phyloP scores from a whole-genome alignment of 1,284 basidiomycete genomes.

The Cerioporus squamosus region DNA sequence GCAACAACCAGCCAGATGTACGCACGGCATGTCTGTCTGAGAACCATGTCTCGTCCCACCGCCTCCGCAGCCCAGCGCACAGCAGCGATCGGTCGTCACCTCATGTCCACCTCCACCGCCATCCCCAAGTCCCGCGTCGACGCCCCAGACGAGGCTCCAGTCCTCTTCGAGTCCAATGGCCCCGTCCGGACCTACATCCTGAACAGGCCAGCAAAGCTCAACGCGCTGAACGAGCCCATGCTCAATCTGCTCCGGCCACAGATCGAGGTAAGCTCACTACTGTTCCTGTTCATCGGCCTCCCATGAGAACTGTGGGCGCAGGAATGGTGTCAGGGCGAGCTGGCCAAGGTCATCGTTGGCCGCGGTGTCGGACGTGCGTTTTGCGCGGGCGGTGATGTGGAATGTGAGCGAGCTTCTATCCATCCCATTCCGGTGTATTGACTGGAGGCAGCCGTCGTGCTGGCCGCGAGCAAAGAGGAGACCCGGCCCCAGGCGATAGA shows the following conservation, averaged over 20 bases:
- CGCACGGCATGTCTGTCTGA: slow-evolving; percentile 31
- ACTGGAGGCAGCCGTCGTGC: slow-evolving; percentile 55
- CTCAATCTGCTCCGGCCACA: slow-evolving; percentile 73
- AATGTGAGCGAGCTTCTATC: slow-evolving; percentile 55
- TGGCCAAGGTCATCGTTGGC: slow-evolving; percentile 80
- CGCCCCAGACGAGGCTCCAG: slow-evolving; percentile 48
- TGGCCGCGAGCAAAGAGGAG: slow-evolving; percentile 48
- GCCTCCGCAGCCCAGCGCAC: slow-evolving; percentile 50
- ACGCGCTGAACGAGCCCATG: slow-evolving; percentile 89
- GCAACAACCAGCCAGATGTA: slow-evolving; percentile 18
- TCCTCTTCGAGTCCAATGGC: slow-evolving; percentile 73
- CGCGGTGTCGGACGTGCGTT: slow-evolving; percentile 84
- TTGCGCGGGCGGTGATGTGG: slow-evolving; percentile 95
- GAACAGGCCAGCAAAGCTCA: slow-evolving; percentile 85
- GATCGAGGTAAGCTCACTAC: slow-evolving; percentile 62
- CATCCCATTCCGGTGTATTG: not conserved
- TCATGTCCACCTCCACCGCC: slow-evolving; percentile 50
- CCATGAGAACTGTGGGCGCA: slow-evolving; percentile 35
- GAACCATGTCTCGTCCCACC: slow-evolving; percentile 49
- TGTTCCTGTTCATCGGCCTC: not conserved
- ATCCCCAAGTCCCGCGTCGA: slow-evolving; percentile 10
- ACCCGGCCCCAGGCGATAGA: slow-evolving; percentile 70
- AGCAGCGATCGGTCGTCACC: slow-evolving; percentile 62
- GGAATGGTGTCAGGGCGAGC: slow-evolving; percentile 81
- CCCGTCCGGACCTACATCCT: slow-evolving; percentile 73